phyloP scores from a whole-genome alignment of 2,329 filamentous ascomycete species.

The Phyllosticta paracitricarpa region DNA sequence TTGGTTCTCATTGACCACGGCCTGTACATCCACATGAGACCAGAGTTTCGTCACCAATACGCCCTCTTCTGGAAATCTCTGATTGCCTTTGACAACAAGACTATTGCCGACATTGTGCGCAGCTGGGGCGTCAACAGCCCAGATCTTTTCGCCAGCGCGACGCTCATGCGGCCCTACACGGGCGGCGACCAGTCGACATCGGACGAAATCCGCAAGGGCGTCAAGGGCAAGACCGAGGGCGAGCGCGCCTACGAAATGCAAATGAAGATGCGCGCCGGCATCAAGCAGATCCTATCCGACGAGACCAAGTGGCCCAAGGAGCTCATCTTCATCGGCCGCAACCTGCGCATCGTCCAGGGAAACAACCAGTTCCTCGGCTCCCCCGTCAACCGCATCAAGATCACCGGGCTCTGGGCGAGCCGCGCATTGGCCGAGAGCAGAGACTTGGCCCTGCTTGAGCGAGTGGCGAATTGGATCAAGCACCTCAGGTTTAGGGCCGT shows the following conservation, averaged over 20 bases:
- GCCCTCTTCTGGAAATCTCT: constrained; percentile 86
- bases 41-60: constrained; percentile 71
- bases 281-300: constrained; percentile 73
- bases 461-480: constrained; percentile 59
- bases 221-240: constrained; percentile 44
- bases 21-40: constrained; percentile 84
- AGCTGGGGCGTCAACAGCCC: constrained; percentile 83
- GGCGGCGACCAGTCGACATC: constrained; percentile 65
- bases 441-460: constrained; percentile 51
- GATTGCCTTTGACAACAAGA: constrained; percentile 84
- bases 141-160: constrained; percentile 86
- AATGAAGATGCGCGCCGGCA: constrained; percentile 57
- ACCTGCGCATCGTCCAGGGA: constrained; percentile 84
- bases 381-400: constrained; percentile 85
- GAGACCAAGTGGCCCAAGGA: constrained; percentile 85
- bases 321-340: constrained; percentile 77
- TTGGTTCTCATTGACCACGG: constrained; percentile 96
- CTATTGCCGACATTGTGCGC: constrained; percentile 60
- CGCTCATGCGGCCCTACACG: constrained; percentile 80
- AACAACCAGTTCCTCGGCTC: constrained; percentile 87
- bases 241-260: constrained; percentile 69
- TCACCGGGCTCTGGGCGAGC: constrained; percentile 84
- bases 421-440: constrained; percentile 68
- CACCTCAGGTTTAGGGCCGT: constrained; percentile 78
- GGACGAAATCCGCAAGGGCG: constrained; percentile 45